Conservation (phyloP, 345 rosid species). For the Microthlaspi erraticum region DNA sequence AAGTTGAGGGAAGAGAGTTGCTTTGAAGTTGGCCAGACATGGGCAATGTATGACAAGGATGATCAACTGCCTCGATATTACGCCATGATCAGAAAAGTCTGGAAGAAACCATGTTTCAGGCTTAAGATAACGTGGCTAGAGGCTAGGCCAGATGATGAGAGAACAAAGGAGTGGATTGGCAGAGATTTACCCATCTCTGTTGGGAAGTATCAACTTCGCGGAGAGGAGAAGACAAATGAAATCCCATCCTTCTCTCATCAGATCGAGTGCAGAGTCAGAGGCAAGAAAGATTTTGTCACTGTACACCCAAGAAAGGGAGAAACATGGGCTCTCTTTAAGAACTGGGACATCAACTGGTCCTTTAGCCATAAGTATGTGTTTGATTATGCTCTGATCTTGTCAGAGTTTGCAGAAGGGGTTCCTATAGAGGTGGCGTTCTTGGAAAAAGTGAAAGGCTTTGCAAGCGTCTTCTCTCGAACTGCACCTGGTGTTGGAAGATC, state of each 20-base stretch:
- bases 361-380: conserved; percentile 53
- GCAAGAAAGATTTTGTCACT: conserved; percentile 33
- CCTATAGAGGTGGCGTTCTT: conserved; percentile 57
- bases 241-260: conserved; percentile 71
- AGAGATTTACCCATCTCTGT: conserved; percentile 64
- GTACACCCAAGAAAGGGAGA: conserved; percentile 75
- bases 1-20: conserved; percentile 48
- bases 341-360: conserved; percentile 73
- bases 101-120: conserved; percentile 51
- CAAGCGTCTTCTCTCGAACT: conserved; percentile 59
- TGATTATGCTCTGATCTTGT: conserved; percentile 74
- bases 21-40: conserved; percentile 67
- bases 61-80: conserved; percentile 87
- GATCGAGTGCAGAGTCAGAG: conserved; percentile 49
- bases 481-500: conserved; percentile 37
- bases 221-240: conserved; percentile 40
- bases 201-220: conserved; percentile 66
- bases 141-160: conserved; percentile 60
- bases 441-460: conserved; percentile 74
- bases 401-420: conserved; percentile 52
- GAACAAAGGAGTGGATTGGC: conserved; percentile 55
- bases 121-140: conserved; percentile 75
- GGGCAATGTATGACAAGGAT: conserved; percentile 68
- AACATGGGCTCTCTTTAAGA: conserved; percentile 84
- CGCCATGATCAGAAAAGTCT: conserved; percentile 66